A percentile compares a stretch with the other conserved stretches of the same genome.
phyloP scores from a whole-genome alignment of 345 rosid species.

The Camelina laxa region DNA sequence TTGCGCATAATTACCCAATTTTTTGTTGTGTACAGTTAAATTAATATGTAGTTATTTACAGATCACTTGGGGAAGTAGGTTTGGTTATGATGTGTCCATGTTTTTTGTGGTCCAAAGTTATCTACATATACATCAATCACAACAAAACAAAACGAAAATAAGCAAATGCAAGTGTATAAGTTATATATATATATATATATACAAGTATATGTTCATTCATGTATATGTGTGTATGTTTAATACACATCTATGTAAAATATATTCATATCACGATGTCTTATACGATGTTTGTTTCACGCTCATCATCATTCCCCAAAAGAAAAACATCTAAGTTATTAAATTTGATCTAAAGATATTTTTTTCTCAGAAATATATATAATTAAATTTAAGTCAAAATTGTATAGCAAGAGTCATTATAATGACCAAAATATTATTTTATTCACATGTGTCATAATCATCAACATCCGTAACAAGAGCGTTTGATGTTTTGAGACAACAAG shows the following conservation, averaged over 20 bases:
- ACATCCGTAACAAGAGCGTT: constrained; percentile 38
- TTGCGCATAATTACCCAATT: not conserved
- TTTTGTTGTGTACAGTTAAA: not conserved
- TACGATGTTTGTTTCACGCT: not conserved
- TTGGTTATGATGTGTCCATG: constrained; percentile 39
- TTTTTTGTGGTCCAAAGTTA: constrained; percentile 41
- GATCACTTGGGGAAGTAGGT: constrained; percentile 31
- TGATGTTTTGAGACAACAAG: constrained; percentile 43
- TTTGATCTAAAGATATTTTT: too few species aligned
- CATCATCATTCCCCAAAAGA: not conserved
- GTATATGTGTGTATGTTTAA: not conserved
- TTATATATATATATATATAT: too few species aligned
- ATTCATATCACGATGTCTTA: not conserved
- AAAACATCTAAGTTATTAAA: not conserved
- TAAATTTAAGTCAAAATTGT: not conserved
- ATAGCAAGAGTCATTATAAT: not conserved
- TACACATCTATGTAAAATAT: not conserved
- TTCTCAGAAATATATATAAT: too few species aligned
- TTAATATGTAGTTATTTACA: constrained; percentile 24
- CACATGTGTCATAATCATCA: constrained; percentile 35
- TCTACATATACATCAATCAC: constrained; percentile 32
- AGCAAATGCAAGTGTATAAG: constrained; percentile 4
- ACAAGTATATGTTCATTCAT: not conserved
- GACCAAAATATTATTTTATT: constrained; percentile 6
- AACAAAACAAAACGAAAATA: constrained; percentile 18